phyloP scores from a whole-genome alignment of 176 grass and related monocot species.

The Musa schizocarpa region DNA sequence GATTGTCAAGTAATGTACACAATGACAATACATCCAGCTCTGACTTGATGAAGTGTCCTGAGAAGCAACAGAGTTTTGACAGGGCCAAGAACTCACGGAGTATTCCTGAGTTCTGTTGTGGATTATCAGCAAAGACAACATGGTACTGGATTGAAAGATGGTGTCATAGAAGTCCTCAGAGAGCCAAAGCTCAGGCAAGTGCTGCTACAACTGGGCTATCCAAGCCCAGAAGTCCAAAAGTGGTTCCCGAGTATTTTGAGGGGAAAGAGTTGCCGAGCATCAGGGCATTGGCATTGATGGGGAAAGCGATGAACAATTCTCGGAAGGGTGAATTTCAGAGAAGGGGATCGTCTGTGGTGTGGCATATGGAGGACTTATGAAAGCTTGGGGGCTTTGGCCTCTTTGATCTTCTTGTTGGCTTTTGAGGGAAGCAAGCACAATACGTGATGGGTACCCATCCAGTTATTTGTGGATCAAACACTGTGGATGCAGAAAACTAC shows the following conservation, averaged over 20 bases:
- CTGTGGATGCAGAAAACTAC: too few species aligned
- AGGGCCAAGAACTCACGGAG: not conserved
- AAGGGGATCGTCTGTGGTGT: constrained; percentile 36
- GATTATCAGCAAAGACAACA: not conserved
- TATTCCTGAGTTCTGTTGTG: not conserved
- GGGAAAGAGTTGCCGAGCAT: constrained; percentile 34
- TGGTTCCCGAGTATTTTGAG: not conserved
- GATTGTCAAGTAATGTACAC: not conserved
- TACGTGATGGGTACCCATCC: too few species aligned
- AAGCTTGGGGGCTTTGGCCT: not conserved
- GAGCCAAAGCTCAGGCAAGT: not conserved
- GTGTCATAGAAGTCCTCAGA: not conserved
- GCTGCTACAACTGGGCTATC: not conserved
- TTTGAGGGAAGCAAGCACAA: too few species aligned
- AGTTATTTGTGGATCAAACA: too few species aligned
- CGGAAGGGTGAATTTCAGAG: constrained; percentile 31
- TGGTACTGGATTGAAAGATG: constrained; percentile 3
- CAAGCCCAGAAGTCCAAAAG: not conserved
- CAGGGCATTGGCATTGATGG: constrained; percentile 49
- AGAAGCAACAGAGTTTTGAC: not conserved
- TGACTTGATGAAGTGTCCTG: not conserved
- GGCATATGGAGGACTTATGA: constrained; percentile 30
- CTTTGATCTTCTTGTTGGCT: too few species aligned
- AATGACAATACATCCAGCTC: not conserved
- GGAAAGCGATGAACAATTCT: constrained; percentile 37